Base-by-base conservation (phyloP, 208 protist genomes). In the Acanthamoeba sp. region DNA sequence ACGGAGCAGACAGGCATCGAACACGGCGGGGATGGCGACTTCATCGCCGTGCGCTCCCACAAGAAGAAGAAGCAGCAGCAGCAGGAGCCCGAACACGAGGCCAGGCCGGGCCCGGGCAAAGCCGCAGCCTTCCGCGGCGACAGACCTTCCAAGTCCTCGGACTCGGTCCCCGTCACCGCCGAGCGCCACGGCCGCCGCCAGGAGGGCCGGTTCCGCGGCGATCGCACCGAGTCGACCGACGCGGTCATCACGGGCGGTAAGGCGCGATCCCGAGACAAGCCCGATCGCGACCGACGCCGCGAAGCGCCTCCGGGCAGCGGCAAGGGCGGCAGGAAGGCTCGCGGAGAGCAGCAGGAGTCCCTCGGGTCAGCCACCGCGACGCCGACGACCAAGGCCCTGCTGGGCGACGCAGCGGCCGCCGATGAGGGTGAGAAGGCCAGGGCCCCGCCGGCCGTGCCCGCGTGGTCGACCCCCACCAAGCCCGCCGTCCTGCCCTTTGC, bases 381-480 rank as follows among this genome's bases (percentile, higher is more conserved):
- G 6, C 42, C 50, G 16, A 2, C 50, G 45, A 50, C 45, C 45
- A 50, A 50, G 45, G 45, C 45, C 4, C n/a, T n/a, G n/a, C n/a
- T n/a, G n/a, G n/a, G n/a, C n/a, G n/a, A n/a, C n/a, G 45, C 45
- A 50, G 45, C 45, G 9, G 50, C 3, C 50, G 9, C 50, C 50
- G 50, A 12, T 57, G 18, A 5, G 50, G 50, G 1, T 4, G 14
- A 57, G 50, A 20, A 22, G 50, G 16, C 7, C 12, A 66, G 34
- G 59, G 59, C 59, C 59, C 27, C 27, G 4, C 71, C 71, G 4
- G 71, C 71, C 20, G 71, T 27, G 40, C 71, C 71, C 24, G 71
- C 50, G 18, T 85, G 76, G 76, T 85, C 76, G 14, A 85, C 76
- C 12, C 76, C 76, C 22, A 85, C 76, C 40, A 85, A 85, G 42